A percentile compares a stretch with the other conserved stretches of the same genome.
Conservation (phyloP, 228 moss, liverwort and hornwort genomes). For the Sphagnum fallax region DNA sequence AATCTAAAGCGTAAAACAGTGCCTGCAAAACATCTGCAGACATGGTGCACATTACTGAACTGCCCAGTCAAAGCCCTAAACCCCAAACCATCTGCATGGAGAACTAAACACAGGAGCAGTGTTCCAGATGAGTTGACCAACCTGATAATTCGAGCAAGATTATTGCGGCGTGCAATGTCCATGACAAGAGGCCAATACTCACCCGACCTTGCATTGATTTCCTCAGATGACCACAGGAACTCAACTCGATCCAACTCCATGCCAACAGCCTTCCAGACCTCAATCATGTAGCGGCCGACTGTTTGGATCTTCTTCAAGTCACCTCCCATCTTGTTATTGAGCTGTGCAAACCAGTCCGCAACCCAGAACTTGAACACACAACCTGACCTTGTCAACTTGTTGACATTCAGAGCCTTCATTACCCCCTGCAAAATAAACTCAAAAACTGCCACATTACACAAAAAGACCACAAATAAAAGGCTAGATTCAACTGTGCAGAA, state of each 20-base stretch:
- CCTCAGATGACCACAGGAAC: slow-evolving; percentile 88
- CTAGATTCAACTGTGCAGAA: no score
- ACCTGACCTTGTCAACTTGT: slow-evolving; percentile 74
- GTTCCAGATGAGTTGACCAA: not conserved
- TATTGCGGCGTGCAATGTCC: slow-evolving; percentile 79
- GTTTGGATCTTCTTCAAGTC: slow-evolving; percentile 85
- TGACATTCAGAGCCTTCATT: slow-evolving; percentile 86
- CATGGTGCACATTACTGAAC: not conserved
- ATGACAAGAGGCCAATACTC: slow-evolving; percentile 91
- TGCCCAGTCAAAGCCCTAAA: not conserved
- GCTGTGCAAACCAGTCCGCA: slow-evolving; percentile 86
- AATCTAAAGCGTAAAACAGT: no score
- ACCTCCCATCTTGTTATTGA: slow-evolving; percentile 83
- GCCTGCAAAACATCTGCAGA: no score
- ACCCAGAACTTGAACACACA: slow-evolving; percentile 93
- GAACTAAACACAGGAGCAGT: not conserved
- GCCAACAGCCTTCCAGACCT: slow-evolving; percentile 96
- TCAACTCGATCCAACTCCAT: slow-evolving; percentile 76
- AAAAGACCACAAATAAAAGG: no score
- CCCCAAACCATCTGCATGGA: not conserved
- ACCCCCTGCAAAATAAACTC: slow-evolving; percentile 44
- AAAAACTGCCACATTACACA: not conserved
- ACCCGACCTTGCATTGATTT: slow-evolving; percentile 55
- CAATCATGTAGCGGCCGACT: slow-evolving; percentile 84
- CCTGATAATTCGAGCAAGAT: slow-evolving; percentile 58